Percentiles rank a stretch among this genome's conserved stretches.
Conservation (phyloP, 2,329 filamentous ascomycete genomes). For the Neurospora sp. region DNA sequence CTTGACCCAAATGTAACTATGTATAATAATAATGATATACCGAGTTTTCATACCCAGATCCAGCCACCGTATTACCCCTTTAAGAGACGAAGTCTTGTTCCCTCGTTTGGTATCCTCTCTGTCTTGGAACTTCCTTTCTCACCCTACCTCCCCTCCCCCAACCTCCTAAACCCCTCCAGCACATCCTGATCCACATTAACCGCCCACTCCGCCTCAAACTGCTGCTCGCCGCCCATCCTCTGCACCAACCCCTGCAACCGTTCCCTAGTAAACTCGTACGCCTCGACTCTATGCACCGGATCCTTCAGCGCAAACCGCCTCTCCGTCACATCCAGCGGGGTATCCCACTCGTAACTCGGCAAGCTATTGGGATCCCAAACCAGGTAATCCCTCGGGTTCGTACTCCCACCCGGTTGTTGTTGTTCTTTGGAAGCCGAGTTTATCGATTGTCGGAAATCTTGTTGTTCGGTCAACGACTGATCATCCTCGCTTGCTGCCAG, state of each 20-base stretch:
- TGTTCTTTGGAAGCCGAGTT: constrained; percentile 10
- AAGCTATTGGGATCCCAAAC: constrained; percentile 30
- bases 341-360: constrained; percentile 40
- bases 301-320: constrained; percentile 48
- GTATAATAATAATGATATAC: neutral
- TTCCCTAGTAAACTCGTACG: constrained; percentile 54
- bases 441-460: constrained; percentile 31
- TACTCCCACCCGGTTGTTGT: constrained; percentile 5
- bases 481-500: constrained; percentile 49
- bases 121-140: neutral
- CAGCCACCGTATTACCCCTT: neutral
- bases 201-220: constrained; percentile 59
- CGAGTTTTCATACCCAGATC: neutral
- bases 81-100: neutral
- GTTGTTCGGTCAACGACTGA: constrained; percentile 4
- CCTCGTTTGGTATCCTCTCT: neutral
- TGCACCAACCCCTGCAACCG: constrained; percentile 50
- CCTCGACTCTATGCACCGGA: constrained; percentile 56
- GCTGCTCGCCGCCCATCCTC: constrained; percentile 51
- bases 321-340: constrained; percentile 43
- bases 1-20: neutral
- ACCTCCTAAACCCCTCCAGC: constrained; percentile 48
- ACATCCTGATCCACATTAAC: constrained; percentile 69
- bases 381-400: constrained; percentile 18
- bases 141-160: constrained; percentile 15